phyloP scores from a whole-genome alignment of 768 basidiomycete genomes.

The Tylopilus rubrobrunneus region DNA sequence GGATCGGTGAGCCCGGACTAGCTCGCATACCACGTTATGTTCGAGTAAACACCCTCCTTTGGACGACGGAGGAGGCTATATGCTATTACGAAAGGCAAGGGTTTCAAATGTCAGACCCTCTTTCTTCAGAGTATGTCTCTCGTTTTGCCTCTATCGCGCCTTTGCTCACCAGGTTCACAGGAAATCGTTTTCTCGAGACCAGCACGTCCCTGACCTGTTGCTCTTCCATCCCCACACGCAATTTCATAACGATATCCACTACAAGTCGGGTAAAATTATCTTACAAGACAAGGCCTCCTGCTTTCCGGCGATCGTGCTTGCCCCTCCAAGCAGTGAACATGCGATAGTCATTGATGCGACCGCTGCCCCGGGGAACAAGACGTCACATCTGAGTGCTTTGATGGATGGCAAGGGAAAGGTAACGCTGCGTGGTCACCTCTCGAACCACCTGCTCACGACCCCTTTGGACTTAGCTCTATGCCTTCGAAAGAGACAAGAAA shows the following conservation, averaged over 20 bases:
- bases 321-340: slow-evolving; percentile 52
- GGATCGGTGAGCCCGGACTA: slow-evolving; percentile 25
- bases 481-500: slow-evolving; percentile 83
- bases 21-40: slow-evolving; percentile 80
- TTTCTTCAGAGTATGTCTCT: slow-evolving; percentile 44
- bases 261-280: slow-evolving; percentile 78
- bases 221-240: slow-evolving; percentile 64
- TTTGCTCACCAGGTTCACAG: slow-evolving; percentile 30
- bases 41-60: slow-evolving; percentile 72
- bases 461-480: slow-evolving; percentile 54
- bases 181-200: slow-evolving; percentile 66
- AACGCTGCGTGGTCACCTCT: neutral
- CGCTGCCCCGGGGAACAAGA: slow-evolving; percentile 97
- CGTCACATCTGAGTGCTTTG: slow-evolving; percentile 86
- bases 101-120: slow-evolving; percentile 49
- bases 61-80: slow-evolving; percentile 64
- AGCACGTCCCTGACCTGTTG: slow-evolving; percentile 79
- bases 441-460: neutral
- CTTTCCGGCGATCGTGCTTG: slow-evolving; percentile 87
- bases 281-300: slow-evolving; percentile 98
- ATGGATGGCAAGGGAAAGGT: slow-evolving; percentile 84
- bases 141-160: neutral
- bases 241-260: slow-evolving; percentile 70
- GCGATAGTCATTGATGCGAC: slow-evolving; percentile 86
- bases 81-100: slow-evolving; percentile 53